Evolutionary conservation across 75 land plant species (phyloP).

Genomic region (Adiantum capillusveneris): DNA sequence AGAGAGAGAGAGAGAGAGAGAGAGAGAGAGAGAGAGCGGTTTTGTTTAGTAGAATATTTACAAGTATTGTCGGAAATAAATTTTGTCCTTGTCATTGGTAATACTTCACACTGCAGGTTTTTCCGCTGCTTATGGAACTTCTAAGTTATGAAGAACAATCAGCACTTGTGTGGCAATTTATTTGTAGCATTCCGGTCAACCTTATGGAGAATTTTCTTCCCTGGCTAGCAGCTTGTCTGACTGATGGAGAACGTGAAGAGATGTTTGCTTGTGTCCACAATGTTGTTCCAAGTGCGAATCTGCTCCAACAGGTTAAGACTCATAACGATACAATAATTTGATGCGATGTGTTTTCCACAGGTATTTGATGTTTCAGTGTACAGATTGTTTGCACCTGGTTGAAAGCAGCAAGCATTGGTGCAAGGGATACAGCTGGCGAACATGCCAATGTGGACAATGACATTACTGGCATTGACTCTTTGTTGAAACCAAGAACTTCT

Average conservation of each 20-base stretch:
- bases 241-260: conserved; percentile 36
- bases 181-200: conserved; percentile 79
- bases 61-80: too few relatives aligned
- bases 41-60: too few relatives aligned
- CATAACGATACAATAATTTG: too few relatives aligned
- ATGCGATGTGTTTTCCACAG: too few relatives aligned
- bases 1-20: too few relatives aligned
- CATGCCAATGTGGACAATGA: too few relatives aligned
- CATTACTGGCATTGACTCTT: too few relatives aligned
- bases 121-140: conserved; percentile 68
- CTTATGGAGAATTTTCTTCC: conserved; percentile 80
- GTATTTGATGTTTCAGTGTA: not conserved
- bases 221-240: conserved; percentile 65
- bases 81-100: too few relatives aligned
- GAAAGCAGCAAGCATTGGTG: conserved; percentile 13
- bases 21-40: too few relatives aligned
- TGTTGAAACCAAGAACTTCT: too few relatives aligned
- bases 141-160: conserved; percentile 83
- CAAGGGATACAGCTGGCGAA: conserved; percentile 3
- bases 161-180: conserved; percentile 70
- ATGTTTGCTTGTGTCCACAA: conserved; percentile 33
- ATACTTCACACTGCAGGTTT: conserved; percentile 38
- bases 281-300: conserved; percentile 51
- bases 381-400: conserved; percentile 63
- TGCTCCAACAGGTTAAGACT: conserved; percentile 46